These are phyloP conservation scores for Astragalus glycyphyllos DNA, from an alignment of 306 rosid species.

Conservation along the genomic window DNA sequence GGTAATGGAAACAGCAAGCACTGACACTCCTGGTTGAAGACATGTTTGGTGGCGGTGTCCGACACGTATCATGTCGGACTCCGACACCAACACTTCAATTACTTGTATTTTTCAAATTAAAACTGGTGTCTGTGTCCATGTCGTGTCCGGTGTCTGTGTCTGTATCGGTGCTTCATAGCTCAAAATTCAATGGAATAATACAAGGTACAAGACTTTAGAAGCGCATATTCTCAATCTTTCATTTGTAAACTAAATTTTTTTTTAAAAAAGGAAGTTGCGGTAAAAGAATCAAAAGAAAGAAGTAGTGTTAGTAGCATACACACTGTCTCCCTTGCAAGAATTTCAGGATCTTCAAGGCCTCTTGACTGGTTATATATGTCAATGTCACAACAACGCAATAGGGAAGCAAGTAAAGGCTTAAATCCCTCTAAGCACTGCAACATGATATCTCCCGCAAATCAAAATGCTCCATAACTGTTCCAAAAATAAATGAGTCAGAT, in stretches of 20 bases:
- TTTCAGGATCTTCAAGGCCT: conserved; percentile 91
- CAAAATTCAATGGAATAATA: conserved; percentile 13
- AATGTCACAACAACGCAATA: conserved; percentile 75
- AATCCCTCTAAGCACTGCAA: conserved; percentile 81
- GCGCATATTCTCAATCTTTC: conserved; percentile 4
- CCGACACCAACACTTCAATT: too few species aligned
- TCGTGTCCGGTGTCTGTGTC: too few species aligned
- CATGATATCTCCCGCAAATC: conserved; percentile 75
- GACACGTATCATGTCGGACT: too few species aligned
- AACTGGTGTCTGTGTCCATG: too few species aligned
- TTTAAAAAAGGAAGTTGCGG: not conserved
- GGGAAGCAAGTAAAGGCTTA: conserved; percentile 65
- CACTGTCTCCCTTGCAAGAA: conserved; percentile 92
- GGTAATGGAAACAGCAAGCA: not conserved
- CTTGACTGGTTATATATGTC: conserved; percentile 75
- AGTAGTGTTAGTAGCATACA: conserved; percentile 60
- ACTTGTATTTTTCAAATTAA: too few species aligned
- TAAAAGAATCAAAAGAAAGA: conserved; percentile 1
- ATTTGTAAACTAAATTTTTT: conserved; percentile 3
- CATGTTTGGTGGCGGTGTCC: too few species aligned
- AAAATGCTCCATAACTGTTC: conserved; percentile 77
- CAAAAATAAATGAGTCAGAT: conserved; percentile 42
- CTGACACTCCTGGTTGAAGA: too few species aligned
- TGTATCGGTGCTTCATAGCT: too few species aligned
- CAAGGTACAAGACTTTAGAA: conserved; percentile 20